Conservation (phyloP, 345 rosid genomes). For the Pistacia integerrima region DNA sequence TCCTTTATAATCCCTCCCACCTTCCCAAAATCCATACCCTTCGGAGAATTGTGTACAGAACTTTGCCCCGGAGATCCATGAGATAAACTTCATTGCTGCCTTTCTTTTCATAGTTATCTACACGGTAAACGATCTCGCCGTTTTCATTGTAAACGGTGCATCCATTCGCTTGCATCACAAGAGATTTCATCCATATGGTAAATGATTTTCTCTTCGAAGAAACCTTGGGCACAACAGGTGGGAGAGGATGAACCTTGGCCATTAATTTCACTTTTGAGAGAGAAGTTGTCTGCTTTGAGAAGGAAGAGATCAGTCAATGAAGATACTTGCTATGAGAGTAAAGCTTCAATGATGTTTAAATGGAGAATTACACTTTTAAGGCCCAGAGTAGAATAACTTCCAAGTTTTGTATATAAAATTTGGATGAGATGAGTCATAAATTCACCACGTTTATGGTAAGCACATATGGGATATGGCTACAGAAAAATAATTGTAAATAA, state of each 20-base stretch:
- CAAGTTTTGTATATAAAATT: not conserved
- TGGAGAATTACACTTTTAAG: not conserved
- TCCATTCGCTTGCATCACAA: slow-evolving; percentile 60
- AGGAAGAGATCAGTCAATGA: not conserved
- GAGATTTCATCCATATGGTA: slow-evolving; percentile 76
- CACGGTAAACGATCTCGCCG: slow-evolving; percentile 54
- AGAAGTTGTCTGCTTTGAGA: not conserved
- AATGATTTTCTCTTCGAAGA: slow-evolving; percentile 46
- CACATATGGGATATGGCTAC: not conserved
- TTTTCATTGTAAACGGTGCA: slow-evolving; percentile 59
- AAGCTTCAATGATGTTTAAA: not conserved
- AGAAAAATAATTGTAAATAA: no score
- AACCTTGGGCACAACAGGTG: slow-evolving; percentile 22
- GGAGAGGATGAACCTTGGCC: slow-evolving; percentile 57
- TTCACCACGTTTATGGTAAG: slow-evolving; percentile 11
- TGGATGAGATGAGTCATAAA: not conserved
- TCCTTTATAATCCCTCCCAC: slow-evolving; percentile 44
- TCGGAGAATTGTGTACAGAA: slow-evolving; percentile 53
- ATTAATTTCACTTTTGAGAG: slow-evolving; percentile 16
- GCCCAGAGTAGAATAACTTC: not conserved
- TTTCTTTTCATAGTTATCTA: slow-evolving; percentile 61
- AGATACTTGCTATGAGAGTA: not conserved
- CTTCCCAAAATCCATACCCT: slow-evolving; percentile 35
- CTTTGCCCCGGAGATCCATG: slow-evolving; percentile 63
- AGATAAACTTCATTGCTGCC: slow-evolving; percentile 48